Conservation (phyloP, 495 filamentous ascomycete species). For the Tuber brumale region DNA sequence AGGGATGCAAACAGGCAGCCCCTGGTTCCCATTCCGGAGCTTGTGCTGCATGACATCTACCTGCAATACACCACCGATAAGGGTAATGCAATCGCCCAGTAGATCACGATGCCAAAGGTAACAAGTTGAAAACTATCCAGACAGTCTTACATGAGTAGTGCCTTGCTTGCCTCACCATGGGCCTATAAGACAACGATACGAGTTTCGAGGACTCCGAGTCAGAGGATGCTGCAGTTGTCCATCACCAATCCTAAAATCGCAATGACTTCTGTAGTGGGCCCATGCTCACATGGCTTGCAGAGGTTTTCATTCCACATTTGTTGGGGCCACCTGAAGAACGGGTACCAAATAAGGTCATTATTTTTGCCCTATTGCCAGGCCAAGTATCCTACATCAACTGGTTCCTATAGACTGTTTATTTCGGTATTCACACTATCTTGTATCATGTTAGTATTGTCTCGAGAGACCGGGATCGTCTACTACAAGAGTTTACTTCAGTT, state of each 20-base stretch:
- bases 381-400: slow-evolving; percentile 4
- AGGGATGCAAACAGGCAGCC: background rate
- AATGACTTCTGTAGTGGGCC: background rate
- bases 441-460: background rate
- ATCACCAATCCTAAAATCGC: too few relatives aligned
- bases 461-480: too few relatives aligned
- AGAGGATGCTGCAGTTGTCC: too few relatives aligned
- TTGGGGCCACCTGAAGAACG: background rate
- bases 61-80: background rate
- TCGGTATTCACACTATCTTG: background rate
- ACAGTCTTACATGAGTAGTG: too few relatives aligned
- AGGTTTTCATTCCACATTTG: background rate
- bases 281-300: background rate
- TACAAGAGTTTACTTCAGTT: too few relatives aligned
- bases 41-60: background rate
- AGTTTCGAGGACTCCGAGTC: too few relatives aligned
- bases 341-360: background rate
- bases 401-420: background rate
- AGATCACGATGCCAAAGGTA: too few relatives aligned
- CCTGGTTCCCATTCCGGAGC: background rate
- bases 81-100: too few relatives aligned
- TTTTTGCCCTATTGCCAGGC: slow-evolving; percentile 1
- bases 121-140: too few relatives aligned
- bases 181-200: too few relatives aligned
- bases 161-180: too few relatives aligned